These are phyloP conservation scores for Tripidium arundinaceum DNA, from an alignment of 202 grass and related monocot genomes.

Conservation along the genomic window DNA sequence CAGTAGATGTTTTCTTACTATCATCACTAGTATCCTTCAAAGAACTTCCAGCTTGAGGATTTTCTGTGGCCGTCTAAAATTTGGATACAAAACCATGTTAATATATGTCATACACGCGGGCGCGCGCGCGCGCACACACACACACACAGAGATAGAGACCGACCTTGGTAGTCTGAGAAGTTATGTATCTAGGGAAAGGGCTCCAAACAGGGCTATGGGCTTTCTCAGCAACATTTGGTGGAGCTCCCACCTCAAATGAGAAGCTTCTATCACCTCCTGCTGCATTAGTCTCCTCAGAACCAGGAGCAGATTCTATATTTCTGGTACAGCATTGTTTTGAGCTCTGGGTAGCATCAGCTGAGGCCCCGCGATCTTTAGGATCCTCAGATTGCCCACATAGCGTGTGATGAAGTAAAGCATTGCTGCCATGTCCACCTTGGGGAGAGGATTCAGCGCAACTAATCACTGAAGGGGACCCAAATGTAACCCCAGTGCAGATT, in stretches of 20 bases:
- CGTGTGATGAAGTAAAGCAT: constrained; percentile 7
- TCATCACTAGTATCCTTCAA: constrained; percentile 37
- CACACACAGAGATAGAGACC: background rate
- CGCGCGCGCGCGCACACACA: no score
- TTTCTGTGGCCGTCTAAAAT: constrained; percentile 48
- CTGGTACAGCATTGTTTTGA: constrained; percentile 30
- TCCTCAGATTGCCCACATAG: constrained; percentile 24
- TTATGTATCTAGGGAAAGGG: constrained; percentile 44
- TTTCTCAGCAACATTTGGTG: constrained; percentile 54
- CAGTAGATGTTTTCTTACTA: constrained; percentile 24
- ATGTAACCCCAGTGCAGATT: constrained; percentile 49
- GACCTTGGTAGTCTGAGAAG: constrained; percentile 48
- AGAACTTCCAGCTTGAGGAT: constrained; percentile 35
- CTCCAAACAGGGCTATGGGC: constrained; percentile 52
- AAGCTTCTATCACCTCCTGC: constrained; percentile 77
- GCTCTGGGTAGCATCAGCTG: constrained; percentile 20
- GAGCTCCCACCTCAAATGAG: constrained; percentile 69
- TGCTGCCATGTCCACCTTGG: constrained; percentile 36
- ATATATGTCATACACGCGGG: background rate
- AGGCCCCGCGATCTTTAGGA: constrained; percentile 45
- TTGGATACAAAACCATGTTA: constrained; percentile 22
- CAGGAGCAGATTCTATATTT: constrained; percentile 34
- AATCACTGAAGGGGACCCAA: constrained; percentile 70
- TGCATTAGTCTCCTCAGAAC: constrained; percentile 43
- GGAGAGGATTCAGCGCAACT: constrained; percentile 42